phyloP scores from a whole-genome alignment of 345 rosid genomes.

The Linum tenue region DNA sequence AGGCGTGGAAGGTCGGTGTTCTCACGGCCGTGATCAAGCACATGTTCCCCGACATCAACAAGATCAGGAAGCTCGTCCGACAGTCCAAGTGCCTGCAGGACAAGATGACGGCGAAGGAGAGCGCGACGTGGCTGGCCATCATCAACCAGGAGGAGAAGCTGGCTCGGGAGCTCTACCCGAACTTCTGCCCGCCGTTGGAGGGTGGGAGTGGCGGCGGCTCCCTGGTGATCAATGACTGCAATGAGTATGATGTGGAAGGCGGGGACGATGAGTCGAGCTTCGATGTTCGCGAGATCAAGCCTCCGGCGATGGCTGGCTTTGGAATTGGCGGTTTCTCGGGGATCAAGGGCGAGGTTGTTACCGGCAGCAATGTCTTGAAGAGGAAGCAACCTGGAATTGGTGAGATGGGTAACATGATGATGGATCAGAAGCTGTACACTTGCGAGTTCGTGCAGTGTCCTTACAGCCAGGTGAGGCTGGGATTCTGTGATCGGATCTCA shows the following conservation, averaged over 20 bases:
- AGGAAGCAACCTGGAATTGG: slow-evolving; percentile 47
- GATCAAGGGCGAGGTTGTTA: slow-evolving; percentile 45
- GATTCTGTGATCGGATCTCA: slow-evolving; percentile 54
- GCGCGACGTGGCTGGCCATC: slow-evolving; percentile 81
- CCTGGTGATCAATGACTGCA: slow-evolving; percentile 42
- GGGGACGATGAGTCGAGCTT: slow-evolving; percentile 44
- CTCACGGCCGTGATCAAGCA: slow-evolving; percentile 77
- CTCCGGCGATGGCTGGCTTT: slow-evolving; percentile 31
- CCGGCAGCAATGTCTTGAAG: slow-evolving; percentile 41
- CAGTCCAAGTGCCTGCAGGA: slow-evolving; percentile 87
- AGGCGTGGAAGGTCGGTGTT: slow-evolving; percentile 91
- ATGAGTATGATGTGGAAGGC: slow-evolving; percentile 75
- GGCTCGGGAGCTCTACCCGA: slow-evolving; percentile 46
- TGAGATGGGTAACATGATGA: slow-evolving; percentile 30
- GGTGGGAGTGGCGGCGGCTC: slow-evolving; percentile 41
- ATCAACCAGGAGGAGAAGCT: slow-evolving; percentile 63
- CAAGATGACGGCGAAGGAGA: slow-evolving; percentile 91
- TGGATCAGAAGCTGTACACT: slow-evolving; percentile 43
- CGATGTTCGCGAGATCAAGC: slow-evolving; percentile 50
- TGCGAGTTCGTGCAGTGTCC: slow-evolving; percentile 72
- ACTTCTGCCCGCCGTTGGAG: slow-evolving; percentile 46
- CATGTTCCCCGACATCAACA: slow-evolving; percentile 62
- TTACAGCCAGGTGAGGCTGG: slow-evolving; percentile 44
- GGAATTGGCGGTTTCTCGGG: slow-evolving; percentile 29
- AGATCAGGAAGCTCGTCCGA: slow-evolving; percentile 72